phyloP scores from a whole-genome alignment of 495 filamentous ascomycete genomes.

The Talaromyces ruber region DNA sequence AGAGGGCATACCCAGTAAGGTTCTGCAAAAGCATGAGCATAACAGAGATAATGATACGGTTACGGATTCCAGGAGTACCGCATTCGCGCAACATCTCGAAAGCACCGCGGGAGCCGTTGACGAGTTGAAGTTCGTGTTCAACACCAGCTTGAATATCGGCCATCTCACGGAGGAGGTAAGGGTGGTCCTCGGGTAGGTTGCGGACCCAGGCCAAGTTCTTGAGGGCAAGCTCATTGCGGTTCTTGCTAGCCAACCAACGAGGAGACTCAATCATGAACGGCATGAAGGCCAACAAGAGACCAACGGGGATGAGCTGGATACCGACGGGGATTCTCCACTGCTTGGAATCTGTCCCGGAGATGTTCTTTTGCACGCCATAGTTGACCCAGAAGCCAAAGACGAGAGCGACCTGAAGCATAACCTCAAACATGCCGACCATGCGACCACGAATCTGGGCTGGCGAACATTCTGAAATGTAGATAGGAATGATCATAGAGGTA shows the following conservation, averaged over 20 bases:
- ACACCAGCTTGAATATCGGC: slow-evolving; percentile 17
- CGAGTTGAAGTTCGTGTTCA: slow-evolving; percentile 34
- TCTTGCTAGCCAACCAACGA: slow-evolving; percentile 44
- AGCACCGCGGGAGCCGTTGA: not conserved
- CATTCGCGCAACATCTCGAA: slow-evolving; percentile 6
- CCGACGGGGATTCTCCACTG: slow-evolving; percentile 38
- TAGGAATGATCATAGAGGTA: slow-evolving; percentile 35
- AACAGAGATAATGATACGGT: slow-evolving; percentile 36
- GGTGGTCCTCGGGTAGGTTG: slow-evolving; percentile 18
- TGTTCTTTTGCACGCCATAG: slow-evolving; percentile 28
- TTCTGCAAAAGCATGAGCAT: slow-evolving; percentile 40
- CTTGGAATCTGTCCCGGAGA: slow-evolving; percentile 11
- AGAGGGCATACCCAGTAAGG: slow-evolving; percentile 17
- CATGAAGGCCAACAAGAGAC: slow-evolving; percentile 27
- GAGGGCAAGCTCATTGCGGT: slow-evolving; percentile 35
- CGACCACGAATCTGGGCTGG: slow-evolving; percentile 20
- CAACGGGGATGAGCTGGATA: slow-evolving; percentile 34
- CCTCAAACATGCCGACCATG: slow-evolving; percentile 50
- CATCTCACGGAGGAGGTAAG: slow-evolving; percentile 22
- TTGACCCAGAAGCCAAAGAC: slow-evolving; percentile 60
- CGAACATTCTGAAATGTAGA: slow-evolving; percentile 24
- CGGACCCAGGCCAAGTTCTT: slow-evolving; percentile 41
- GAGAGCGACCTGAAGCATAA: slow-evolving; percentile 56
- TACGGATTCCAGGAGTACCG: slow-evolving; percentile 40
- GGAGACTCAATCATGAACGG: slow-evolving; percentile 34